Percentiles rank a stretch among this genome's conserved stretches.
These are phyloP conservation scores for Fusarium bulbicola DNA, from an alignment of 2,329 filamentous ascomycete genomes.

Conservation along the genomic window DNA sequence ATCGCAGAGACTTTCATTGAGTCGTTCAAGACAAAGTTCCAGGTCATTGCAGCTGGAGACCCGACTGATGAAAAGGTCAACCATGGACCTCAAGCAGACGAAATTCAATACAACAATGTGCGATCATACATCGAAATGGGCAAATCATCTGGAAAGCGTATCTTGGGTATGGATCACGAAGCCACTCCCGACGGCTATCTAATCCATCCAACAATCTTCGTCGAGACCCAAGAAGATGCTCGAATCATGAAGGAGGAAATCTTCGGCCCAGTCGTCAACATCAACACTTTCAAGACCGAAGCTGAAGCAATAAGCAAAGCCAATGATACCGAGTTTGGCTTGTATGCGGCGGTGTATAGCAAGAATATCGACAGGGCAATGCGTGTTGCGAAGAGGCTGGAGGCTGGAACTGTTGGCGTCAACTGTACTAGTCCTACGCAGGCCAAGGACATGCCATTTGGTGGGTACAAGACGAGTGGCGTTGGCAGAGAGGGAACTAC, in stretches of 20 bases:
- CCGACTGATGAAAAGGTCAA: background rate
- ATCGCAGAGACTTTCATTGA: conserved; percentile 46
- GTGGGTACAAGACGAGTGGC: conserved; percentile 14
- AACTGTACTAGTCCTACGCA: conserved; percentile 50
- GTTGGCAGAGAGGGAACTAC: conserved; percentile 7
- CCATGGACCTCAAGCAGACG: conserved; percentile 17
- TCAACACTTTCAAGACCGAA: conserved; percentile 55
- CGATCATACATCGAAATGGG: conserved; percentile 12
- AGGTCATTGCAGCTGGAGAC: background rate
- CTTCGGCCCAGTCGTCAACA: conserved; percentile 71
- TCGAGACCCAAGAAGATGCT: conserved; percentile 35
- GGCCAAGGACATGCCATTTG: conserved; percentile 14
- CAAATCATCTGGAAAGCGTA: background rate
- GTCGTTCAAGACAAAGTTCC: background rate
- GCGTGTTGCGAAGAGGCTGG: conserved; percentile 59
- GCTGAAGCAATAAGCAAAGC: conserved; percentile 45
- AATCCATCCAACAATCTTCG: conserved; percentile 23
- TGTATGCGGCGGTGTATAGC: conserved; percentile 66
- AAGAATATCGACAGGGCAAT: conserved; percentile 58
- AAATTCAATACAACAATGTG: conserved; percentile 8
- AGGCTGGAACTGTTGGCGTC: conserved; percentile 69
- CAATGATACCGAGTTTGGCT: conserved; percentile 61
- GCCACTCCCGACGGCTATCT: background rate
- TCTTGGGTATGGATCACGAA: background rate
- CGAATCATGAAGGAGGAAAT: conserved; percentile 68